A percentile compares a stretch with the other conserved stretches of the same genome.
Conservation (phyloP, 176 grass and related monocot species). For the Raddia guianensis region DNA sequence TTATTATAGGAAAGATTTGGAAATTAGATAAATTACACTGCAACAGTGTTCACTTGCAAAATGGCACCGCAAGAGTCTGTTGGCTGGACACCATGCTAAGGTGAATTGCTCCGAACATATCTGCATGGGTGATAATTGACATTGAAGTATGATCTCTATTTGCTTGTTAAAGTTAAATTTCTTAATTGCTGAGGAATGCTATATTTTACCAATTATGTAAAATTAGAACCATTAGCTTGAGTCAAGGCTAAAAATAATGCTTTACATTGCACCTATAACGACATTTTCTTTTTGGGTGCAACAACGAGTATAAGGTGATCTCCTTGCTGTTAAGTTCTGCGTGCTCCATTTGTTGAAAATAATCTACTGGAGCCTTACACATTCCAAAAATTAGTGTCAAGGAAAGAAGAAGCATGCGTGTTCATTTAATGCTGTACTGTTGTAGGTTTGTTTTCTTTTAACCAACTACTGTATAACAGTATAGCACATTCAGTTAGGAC, state of each 20-base stretch:
- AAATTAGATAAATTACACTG: not conserved
- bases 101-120: not conserved
- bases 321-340: conserved; percentile 15
- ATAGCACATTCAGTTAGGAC: conserved; percentile 17
- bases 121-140: not conserved
- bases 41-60: not conserved
- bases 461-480: conserved; percentile 9
- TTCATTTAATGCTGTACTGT: conserved; percentile 20
- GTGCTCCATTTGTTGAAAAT: not conserved
- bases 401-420: conserved; percentile 3
- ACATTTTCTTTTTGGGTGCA: not conserved
- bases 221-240: conserved; percentile 2
- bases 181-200: not conserved
- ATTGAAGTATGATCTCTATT: conserved; percentile 18
- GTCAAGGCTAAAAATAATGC: not conserved
- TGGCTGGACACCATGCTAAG: conserved; percentile 19
- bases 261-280: conserved; percentile 14
- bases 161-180: conserved; percentile 18
- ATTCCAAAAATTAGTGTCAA: conserved; percentile 21
- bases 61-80: not conserved
- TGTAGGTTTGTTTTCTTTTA: conserved; percentile 3
- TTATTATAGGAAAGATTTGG: not conserved
- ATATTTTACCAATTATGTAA: not conserved
- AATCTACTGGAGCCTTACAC: not conserved
- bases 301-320: not conserved